phyloP scores from a whole-genome alignment of 257 asterid species.

The Solanum bulbocastanum region DNA sequence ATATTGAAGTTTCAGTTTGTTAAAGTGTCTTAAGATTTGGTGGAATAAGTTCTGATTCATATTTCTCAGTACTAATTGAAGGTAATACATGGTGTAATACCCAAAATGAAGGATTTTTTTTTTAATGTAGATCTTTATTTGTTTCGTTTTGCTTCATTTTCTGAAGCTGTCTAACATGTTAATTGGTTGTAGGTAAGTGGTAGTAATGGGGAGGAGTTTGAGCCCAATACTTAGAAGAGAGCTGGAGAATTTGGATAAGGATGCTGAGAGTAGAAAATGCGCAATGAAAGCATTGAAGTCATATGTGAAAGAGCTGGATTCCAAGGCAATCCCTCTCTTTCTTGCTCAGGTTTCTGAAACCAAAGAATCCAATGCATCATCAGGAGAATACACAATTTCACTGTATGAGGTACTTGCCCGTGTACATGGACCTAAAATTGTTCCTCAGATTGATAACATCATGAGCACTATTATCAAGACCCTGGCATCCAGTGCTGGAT shows the following conservation, averaged over 20 bases:
- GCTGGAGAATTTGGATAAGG: conserved; percentile 87
- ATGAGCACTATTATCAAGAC: conserved; percentile 74
- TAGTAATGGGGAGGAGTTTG: conserved; percentile 59
- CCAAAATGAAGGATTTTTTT: neutral
- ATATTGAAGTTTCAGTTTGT: neutral
- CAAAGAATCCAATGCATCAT: conserved; percentile 48
- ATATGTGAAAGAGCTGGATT: conserved; percentile 82
- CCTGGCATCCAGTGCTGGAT: conserved; percentile 68
- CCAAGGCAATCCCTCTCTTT: conserved; percentile 86
- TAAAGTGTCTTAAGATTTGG: neutral
- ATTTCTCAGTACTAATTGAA: neutral
- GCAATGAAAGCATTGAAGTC: conserved; percentile 89
- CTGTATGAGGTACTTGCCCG: conserved; percentile 45
- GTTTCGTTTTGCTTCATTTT: neutral
- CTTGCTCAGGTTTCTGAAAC: conserved; percentile 91
- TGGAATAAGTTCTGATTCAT: neutral
- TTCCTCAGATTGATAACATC: conserved; percentile 41
- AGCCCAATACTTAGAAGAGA: conserved; percentile 67
- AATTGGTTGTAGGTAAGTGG: neutral
- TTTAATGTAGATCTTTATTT: neutral
- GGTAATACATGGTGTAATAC: neutral
- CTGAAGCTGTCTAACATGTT: neutral
- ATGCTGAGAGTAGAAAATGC: conserved; percentile 74
- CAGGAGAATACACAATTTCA: conserved; percentile 84
- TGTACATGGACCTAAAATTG: conserved; percentile 3